These are phyloP conservation scores for Ceratobasidium sp. DNA, from an alignment of 1,284 basidiomycete genomes.

Conservation along the genomic window DNA sequence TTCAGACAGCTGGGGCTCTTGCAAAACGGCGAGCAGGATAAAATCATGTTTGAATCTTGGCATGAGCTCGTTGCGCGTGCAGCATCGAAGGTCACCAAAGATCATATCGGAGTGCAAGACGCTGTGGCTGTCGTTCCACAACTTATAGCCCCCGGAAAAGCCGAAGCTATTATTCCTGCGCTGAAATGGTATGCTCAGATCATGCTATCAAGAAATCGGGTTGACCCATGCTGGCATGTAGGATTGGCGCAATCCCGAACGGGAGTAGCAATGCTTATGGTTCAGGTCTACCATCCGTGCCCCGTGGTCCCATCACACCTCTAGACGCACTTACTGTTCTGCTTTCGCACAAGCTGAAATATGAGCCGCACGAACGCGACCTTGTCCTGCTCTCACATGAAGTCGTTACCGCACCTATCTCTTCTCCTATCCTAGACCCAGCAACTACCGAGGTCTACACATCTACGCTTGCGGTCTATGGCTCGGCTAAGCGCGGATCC, in stretches of 20 bases:
- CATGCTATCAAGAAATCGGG: not conserved
- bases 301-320: slow-evolving; percentile 62
- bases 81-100: slow-evolving; percentile 12
- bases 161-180: slow-evolving; percentile 60
- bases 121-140: slow-evolving; percentile 8
- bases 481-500: slow-evolving; percentile 64
- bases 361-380: slow-evolving; percentile 79
- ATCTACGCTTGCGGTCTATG: slow-evolving; percentile 79
- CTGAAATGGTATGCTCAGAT: slow-evolving; percentile 61
- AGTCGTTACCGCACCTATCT: slow-evolving; percentile 61
- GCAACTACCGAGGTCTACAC: slow-evolving; percentile 69
- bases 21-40: slow-evolving; percentile 58
- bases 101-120: slow-evolving; percentile 1
- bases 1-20: slow-evolving; percentile 79
- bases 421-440: slow-evolving; percentile 45
- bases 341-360: slow-evolving; percentile 79
- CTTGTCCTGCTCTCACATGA: slow-evolving; percentile 91
- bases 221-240: not conserved
- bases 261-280: slow-evolving; percentile 44
- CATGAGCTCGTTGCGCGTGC: slow-evolving; percentile 46
- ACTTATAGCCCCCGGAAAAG: slow-evolving; percentile 53
- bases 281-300: slow-evolving; percentile 60
- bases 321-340: slow-evolving; percentile 83
- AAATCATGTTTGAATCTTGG: slow-evolving; percentile 45
- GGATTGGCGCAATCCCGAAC: slow-evolving; percentile 54